Evolutionary conservation across 73 alveolate genomes (phyloP).

Genomic region (Tetrahymena thermophila): DNA sequence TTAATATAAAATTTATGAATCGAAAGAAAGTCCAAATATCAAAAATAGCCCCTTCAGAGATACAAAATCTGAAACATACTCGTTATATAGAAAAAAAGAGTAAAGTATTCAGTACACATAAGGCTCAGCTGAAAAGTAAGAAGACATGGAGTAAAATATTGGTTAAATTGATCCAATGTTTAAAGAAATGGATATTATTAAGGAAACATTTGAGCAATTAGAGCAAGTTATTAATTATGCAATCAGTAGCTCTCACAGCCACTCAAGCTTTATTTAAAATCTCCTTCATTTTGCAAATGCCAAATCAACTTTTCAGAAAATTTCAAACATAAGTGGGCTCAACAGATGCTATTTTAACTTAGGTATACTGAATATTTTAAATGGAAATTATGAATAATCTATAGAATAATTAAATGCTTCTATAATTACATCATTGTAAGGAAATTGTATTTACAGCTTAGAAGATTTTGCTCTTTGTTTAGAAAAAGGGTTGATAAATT

Average conservation of each 20-base stretch:
- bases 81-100: neutral
- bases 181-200: neutral
- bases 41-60: neutral
- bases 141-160: neutral
- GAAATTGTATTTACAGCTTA: neutral
- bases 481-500: neutral
- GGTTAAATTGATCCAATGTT: neutral
- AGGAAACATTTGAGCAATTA: neutral
- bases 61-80: neutral
- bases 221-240: neutral
- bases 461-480: neutral
- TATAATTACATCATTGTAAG: neutral
- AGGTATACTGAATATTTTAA: neutral
- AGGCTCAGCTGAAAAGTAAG: neutral
- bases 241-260: neutral
- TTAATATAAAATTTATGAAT: neutral
- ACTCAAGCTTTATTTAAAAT: neutral
- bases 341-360: neutral
- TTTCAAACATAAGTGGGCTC: neutral
- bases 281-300: neutral
- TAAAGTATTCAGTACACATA: neutral
- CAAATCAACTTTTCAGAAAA: neutral
- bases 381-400: neutral
- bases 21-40: neutral
- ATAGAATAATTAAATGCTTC: neutral